Evolutionary conservation across 257 asterid genomes (phyloP).

Genomic region (Fraxinus pennsylvanica): DNA sequence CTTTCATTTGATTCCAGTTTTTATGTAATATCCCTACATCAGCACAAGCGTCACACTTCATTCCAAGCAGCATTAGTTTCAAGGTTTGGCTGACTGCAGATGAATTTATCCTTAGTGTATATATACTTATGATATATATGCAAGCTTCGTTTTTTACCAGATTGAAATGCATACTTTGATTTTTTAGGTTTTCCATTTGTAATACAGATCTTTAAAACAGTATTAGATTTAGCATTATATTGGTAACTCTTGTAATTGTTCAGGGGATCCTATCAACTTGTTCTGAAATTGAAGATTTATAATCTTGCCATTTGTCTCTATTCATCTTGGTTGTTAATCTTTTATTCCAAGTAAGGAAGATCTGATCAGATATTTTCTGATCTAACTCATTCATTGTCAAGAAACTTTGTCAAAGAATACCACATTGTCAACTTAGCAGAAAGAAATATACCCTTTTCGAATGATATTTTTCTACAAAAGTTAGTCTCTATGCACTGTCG

Average conservation of each 20-base stretch:
- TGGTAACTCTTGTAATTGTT: neutral
- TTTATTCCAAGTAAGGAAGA: neutral
- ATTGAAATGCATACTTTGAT: neutral
- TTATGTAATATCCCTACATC: no score
- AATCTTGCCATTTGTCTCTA: neutral
- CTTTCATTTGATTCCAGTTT: no score
- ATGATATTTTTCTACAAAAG: neutral
- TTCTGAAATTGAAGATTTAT: neutral
- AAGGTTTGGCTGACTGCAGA: no score
- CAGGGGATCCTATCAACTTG: neutral
- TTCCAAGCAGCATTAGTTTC: no score
- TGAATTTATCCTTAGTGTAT: neutral
- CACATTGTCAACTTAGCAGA: neutral
- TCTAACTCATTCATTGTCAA: neutral
- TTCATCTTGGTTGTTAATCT: neutral
- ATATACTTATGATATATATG: neutral
- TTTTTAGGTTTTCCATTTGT: neutral
- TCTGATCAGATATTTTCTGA: neutral
- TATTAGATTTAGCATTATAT: neutral
- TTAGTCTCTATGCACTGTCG: neutral
- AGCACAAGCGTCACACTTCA: no score
- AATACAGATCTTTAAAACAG: neutral
- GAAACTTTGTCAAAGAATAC: neutral
- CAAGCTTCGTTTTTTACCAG: neutral
- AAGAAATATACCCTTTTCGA: neutral